Base-by-base conservation (phyloP, 371 early-diverging fungal species). In the Rhizomucor miehei region DNA sequence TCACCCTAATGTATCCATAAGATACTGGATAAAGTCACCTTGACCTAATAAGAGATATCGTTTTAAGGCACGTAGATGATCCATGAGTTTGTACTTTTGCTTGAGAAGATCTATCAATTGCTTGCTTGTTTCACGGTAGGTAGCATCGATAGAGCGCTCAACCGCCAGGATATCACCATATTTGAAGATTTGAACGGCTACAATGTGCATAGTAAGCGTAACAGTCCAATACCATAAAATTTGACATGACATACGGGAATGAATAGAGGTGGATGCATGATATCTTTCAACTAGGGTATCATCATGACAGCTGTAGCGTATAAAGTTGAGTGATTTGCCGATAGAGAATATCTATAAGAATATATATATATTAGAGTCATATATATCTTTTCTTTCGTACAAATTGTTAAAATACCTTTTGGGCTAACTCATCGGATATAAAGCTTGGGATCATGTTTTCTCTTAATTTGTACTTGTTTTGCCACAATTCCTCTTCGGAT, bases 301-400 rank as follows among this genome's bases (percentile, higher is more conserved):
- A 48, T 93, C 92, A 51, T 83, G 80, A 66, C 97, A 95, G 43
- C 85, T 87, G 60, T 86, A 85, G 13, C 95, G 82, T 58, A 98
- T 80, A 61, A 98, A 98, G 60, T 94, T 93, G 38, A 98, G 73
- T 6, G 93, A 91, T 63, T 96, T 96, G 6, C 98, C 98, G 54
- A 95, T 91, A 36, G 89, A 79, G 54, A 88, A 91, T 35, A 94
- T 94, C 88, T 87, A 47, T 70, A 20, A 49, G 34, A 38, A 41
- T 6, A 54, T 43, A 6, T 14, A 48, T 10, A n/a, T n/a, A n/a
- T n/a, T n/a, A n/a, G n/a, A n/a, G n/a, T n/a, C n/a, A n/a, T n/a
- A n/a, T n/a, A n/a, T n/a, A n/a, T n/a, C 29, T 29, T 29, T 29
- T 29, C 29, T 5, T 8, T 3, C 3, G 29, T 29, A 8, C 8